phyloP scores from a whole-genome alignment of 2,329 filamentous ascomycete species.

The Mycogone perniciosa region DNA sequence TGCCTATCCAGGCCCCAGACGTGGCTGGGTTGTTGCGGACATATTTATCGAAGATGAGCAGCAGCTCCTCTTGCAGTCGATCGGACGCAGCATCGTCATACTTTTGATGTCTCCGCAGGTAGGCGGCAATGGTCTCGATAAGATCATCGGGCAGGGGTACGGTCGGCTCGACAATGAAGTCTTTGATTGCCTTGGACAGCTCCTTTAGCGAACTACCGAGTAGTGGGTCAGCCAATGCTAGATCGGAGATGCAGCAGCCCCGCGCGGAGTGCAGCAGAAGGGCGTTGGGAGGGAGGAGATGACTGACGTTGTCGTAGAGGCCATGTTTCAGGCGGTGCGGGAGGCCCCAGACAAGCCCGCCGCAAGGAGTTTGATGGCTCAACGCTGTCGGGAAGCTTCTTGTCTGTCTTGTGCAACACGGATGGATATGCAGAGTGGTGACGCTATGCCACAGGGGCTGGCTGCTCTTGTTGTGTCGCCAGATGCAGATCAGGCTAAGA shows the following conservation, averaged over 20 bases:
- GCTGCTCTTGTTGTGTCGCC: constrained; percentile 2
- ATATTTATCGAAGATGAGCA: constrained; percentile 58
- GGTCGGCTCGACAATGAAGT: constrained; percentile 41
- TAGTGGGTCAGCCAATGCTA: constrained; percentile 15
- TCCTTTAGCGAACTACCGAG: constrained; percentile 51
- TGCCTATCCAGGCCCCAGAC: constrained; percentile 61
- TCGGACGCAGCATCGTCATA: constrained; percentile 64
- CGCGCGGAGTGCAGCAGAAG: constrained; percentile 11
- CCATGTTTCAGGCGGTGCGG: constrained; percentile 15
- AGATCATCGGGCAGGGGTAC: constrained; percentile 63
- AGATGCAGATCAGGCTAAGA: constrained; percentile 11
- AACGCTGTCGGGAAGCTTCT: not conserved
- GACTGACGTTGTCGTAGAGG: constrained; percentile 22
- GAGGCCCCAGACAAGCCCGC: constrained; percentile 6
- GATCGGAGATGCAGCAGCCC: constrained; percentile 7
- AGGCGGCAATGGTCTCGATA: constrained; percentile 54
- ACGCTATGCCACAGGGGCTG: not conserved
- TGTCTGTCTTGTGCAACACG: not conserved
- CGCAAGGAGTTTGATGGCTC: not conserved
- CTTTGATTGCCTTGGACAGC: constrained; percentile 50
- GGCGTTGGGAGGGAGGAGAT: constrained; percentile 2
- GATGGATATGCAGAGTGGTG: not conserved
- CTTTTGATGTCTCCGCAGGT: constrained; percentile 60
- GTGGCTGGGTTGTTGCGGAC: constrained; percentile 51
- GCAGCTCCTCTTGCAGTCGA: constrained; percentile 66